These are phyloP conservation scores for Bruguiera sexangula DNA, from an alignment of 345 rosid species.

Conservation along the genomic window DNA sequence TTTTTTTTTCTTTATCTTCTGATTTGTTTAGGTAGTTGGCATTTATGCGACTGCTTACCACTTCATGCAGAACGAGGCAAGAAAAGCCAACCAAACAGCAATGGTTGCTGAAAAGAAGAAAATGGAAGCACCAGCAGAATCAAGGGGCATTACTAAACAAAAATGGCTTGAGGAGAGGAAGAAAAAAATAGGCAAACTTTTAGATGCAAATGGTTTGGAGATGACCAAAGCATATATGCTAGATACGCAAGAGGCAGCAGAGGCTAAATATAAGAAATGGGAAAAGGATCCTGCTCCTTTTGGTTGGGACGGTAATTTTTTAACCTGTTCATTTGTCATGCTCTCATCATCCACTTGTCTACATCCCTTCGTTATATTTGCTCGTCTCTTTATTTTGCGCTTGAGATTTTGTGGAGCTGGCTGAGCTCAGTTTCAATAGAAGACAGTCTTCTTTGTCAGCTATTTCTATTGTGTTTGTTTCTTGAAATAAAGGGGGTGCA, in stretches of 20 bases:
- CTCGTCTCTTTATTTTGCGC: too few species aligned
- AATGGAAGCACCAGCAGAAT: slow-evolving; percentile 78
- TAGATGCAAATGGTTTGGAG: slow-evolving; percentile 91
- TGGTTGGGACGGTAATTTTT: slow-evolving; percentile 89
- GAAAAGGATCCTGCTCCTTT: slow-evolving; percentile 89
- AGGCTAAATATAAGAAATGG: slow-evolving; percentile 91
- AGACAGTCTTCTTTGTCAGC: background rate
- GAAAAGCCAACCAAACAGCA: slow-evolving; percentile 85
- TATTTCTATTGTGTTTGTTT: background rate
- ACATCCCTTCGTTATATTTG: too few species aligned
- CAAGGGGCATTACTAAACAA: slow-evolving; percentile 87
- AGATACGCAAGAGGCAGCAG: slow-evolving; percentile 89
- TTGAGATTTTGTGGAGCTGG: background rate
- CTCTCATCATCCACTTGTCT: too few species aligned
- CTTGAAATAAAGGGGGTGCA: background rate
- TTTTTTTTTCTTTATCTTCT: slow-evolving; percentile 5
- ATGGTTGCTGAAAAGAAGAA: slow-evolving; percentile 87
- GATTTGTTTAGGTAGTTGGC: background rate
- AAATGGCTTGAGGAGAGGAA: slow-evolving; percentile 91
- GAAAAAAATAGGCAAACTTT: slow-evolving; percentile 82
- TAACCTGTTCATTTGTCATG: background rate
- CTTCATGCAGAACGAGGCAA: slow-evolving; percentile 62
- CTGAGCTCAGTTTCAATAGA: background rate
- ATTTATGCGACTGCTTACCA: slow-evolving; percentile 2
- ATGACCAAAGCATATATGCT: slow-evolving; percentile 77